Evolutionary conservation across 805 yeast genomes (phyloP).

Genomic region (Ogataea salicorniae): DNA sequence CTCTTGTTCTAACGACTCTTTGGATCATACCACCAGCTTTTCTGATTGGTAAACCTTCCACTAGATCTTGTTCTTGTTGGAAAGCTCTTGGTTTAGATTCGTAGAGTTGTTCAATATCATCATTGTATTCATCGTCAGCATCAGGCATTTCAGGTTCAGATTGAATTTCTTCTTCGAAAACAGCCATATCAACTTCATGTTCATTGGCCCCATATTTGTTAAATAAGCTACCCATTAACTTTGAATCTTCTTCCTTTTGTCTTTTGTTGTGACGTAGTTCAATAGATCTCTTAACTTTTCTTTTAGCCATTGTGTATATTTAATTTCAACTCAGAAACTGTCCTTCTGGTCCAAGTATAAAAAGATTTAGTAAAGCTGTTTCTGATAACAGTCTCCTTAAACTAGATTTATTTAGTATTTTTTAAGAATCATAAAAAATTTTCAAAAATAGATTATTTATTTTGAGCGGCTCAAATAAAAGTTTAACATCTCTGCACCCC

Average conservation of each 20-base stretch:
- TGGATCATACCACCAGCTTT: constrained; percentile 76
- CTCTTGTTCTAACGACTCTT: constrained; percentile 46
- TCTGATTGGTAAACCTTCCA: constrained; percentile 79
- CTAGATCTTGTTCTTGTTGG: constrained; percentile 36
- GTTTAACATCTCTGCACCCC: too few species aligned
- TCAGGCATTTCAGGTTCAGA: constrained; percentile 17
- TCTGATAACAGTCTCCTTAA: too few species aligned
- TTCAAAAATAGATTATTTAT: too few species aligned
- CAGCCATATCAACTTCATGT: constrained; percentile 8
- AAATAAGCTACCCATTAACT: constrained; percentile 35
- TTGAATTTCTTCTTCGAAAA: constrained; percentile 9
- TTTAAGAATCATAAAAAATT: too few species aligned
- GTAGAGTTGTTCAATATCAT: constrained; percentile 68
- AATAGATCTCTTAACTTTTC: constrained; percentile 32
- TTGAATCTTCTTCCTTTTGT: constrained; percentile 40
- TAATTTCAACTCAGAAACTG: too few species aligned
- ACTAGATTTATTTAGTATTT: too few species aligned
- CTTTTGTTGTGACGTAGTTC: constrained; percentile 32
- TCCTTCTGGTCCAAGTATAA: too few species aligned
- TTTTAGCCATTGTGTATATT: constrained; percentile 30
- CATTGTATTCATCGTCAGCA: constrained; percentile 17
- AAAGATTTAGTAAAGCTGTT: too few species aligned
- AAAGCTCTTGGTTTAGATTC: constrained; percentile 66
- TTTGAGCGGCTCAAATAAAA: too few species aligned
- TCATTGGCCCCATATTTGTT: constrained; percentile 7